These are phyloP conservation scores for Saturnispora galanensis DNA, from an alignment of 805 yeast species.

Conservation along the genomic window DNA sequence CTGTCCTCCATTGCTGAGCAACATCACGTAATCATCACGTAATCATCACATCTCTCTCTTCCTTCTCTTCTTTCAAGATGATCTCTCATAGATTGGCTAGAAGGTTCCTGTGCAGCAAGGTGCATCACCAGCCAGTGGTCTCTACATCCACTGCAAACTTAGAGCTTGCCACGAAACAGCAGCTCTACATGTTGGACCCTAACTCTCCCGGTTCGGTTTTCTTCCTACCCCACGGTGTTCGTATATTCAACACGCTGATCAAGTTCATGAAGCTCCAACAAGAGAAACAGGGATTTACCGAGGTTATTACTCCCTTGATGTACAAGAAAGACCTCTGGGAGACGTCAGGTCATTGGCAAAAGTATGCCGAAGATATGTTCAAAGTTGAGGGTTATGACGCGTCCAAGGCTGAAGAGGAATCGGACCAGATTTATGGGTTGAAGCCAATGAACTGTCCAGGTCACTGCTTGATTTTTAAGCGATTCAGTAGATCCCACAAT, in stretches of 20 bases:
- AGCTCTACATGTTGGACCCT: slow-evolving; percentile 68
- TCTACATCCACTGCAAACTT: slow-evolving; percentile 28
- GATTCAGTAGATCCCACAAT: slow-evolving; percentile 68
- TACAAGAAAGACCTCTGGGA: slow-evolving; percentile 81
- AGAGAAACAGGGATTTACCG: slow-evolving; percentile 71
- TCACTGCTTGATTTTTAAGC: slow-evolving; percentile 75
- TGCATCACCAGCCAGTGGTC: slow-evolving; percentile 3
- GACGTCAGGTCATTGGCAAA: slow-evolving; percentile 91
- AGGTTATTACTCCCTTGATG: slow-evolving; percentile 86
- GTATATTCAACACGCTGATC: slow-evolving; percentile 70
- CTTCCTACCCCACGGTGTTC: slow-evolving; percentile 86
- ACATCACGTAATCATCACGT: too few relatives aligned
- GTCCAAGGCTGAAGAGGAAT: slow-evolving; percentile 28
- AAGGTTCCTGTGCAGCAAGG: slow-evolving; percentile 5
- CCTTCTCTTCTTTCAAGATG: not conserved
- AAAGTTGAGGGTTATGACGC: slow-evolving; percentile 28
- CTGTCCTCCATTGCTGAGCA: too few relatives aligned
- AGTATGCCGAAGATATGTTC: slow-evolving; percentile 92
- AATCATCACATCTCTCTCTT: too few relatives aligned
- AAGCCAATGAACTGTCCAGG: slow-evolving; percentile 49
- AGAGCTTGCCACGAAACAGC: slow-evolving; percentile 54
- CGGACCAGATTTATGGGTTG: slow-evolving; percentile 48
- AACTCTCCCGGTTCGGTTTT: slow-evolving; percentile 87
- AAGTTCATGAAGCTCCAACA: slow-evolving; percentile 83
- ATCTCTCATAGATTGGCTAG: not conserved